Evolutionary conservation across 441 rosid genomes (phyloP), one percentile per base, ranked within the genome.

Genomic region (Aleurites moluccanus): DNA sequence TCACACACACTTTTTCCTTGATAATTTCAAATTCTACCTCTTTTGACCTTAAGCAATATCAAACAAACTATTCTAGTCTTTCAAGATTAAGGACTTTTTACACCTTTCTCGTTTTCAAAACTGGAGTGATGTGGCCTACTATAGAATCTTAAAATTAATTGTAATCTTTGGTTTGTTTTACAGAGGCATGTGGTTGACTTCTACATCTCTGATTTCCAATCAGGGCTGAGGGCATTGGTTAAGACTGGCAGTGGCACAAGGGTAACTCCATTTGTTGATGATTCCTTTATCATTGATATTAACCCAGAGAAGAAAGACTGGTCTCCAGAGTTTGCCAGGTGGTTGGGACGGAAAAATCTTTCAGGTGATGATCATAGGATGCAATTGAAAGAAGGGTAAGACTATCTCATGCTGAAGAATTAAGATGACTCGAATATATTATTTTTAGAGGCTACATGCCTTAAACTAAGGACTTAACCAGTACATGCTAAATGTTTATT

Each of bases 121-220:
- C 49, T 64, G 67, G 10, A 63, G 11, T 64, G 15, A 52, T 52
- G 23, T 18, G 2, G 57, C n/a, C 57, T 20, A 18, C 16, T 59
- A 27, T 14, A 25, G n/a, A 23, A 9, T 52, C 72, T 50, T 4
- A 33, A 16, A 52, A 53, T 33, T 53, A 23, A 50, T 25, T 1
- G 15, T 49, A 16, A 49, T 44, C 27, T 50, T 23, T 49, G 59
- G 59, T 57, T 61, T 28, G 40, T 61, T 30, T 61, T 61, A 73
- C 92, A 94, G 99, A 91, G 94, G 87, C 99, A 88, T 78, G 98
- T 89, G 15, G 98, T 92, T 74, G 99, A 97, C 83, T 97, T 97
- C 85, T 94, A 97, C 88, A 97, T 97, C 79, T 97, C 99, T 10
- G 99, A 97, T 86, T 94, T 92, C 80, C 99, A 97, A 75, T 97